Percentiles rank a stretch among this genome's conserved stretches.
These are phyloP conservation scores for Pseudophaeomoniella oleicola DNA, from an alignment of 2,329 filamentous ascomycete species.

Conservation along the genomic window DNA sequence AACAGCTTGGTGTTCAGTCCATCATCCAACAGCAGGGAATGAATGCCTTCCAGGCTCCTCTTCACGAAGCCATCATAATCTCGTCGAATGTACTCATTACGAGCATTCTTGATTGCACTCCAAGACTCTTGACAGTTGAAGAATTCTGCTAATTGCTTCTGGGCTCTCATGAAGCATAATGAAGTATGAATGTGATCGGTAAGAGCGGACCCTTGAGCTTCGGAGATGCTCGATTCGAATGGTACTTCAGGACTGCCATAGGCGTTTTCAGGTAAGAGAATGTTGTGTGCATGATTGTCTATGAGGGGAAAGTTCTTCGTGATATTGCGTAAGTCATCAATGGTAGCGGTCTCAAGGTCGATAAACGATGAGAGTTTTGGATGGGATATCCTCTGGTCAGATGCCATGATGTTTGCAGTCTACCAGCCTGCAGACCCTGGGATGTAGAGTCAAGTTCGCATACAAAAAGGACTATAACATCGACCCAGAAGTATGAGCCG, in stretches of 20 bases:
- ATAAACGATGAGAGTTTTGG: not conserved
- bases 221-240: slow-evolving; percentile 52
- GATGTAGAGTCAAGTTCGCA: too few relatives aligned
- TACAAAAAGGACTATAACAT: too few relatives aligned
- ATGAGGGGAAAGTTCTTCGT: slow-evolving; percentile 27
- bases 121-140: slow-evolving; percentile 53
- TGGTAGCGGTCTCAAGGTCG: slow-evolving; percentile 9
- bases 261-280: slow-evolving; percentile 20
- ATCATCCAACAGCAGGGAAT: slow-evolving; percentile 66
- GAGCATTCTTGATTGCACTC: slow-evolving; percentile 36
- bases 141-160: slow-evolving; percentile 50
- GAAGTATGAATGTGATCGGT: slow-evolving; percentile 41
- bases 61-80: slow-evolving; percentile 43
- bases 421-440: too few relatives aligned
- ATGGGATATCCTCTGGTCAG: not conserved
- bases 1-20: slow-evolving; percentile 45
- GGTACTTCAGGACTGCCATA: slow-evolving; percentile 20
- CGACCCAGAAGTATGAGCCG: too few relatives aligned
- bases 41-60: slow-evolving; percentile 55
- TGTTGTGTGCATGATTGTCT: slow-evolving; percentile 33
- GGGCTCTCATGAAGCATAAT: slow-evolving; percentile 55
- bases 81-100: slow-evolving; percentile 30
- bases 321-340: slow-evolving; percentile 19
- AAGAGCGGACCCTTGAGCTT: slow-evolving; percentile 57
- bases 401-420: not conserved